Percentiles rank a stretch among this genome's conserved stretches.
Conservation (phyloP, 768 basidiomycete species). For the Tricholoma terreum region DNA sequence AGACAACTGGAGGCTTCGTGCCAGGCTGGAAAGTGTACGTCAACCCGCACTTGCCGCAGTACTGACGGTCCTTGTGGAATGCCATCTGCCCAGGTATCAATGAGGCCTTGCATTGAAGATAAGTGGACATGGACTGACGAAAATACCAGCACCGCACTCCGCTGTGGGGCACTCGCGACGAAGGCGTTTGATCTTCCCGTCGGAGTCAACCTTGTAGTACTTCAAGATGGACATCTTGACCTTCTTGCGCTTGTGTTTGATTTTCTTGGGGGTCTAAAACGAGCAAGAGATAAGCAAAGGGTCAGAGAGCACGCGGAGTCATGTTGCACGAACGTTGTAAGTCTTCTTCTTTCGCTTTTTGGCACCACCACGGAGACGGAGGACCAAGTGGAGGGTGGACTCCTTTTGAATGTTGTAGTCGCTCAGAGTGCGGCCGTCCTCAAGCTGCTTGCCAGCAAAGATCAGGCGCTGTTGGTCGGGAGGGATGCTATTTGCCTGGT, state of each 20-base stretch:
- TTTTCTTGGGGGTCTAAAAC: conserved; percentile 90
- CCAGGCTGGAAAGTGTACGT: conserved; percentile 84
- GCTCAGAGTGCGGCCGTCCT: conserved; percentile 94
- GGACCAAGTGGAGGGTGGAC: conserved; percentile 95
- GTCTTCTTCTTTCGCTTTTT: conserved; percentile 99
- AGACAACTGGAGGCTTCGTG: conserved; percentile 72
- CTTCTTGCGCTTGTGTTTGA: conserved; percentile 99
- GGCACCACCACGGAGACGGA: conserved; percentile 97
- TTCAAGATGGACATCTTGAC: conserved; percentile 99
- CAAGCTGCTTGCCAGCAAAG: conserved; percentile 99
- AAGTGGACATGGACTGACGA: conserved; percentile 48
- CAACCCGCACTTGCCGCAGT: conserved; percentile 93
- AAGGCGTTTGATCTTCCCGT: conserved; percentile 99
- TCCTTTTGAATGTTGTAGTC: conserved; percentile 99
- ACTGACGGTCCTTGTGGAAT: conserved; percentile 97
- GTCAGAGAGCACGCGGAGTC: neutral
- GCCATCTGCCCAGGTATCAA: conserved; percentile 71
- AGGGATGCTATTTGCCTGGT: conserved; percentile 55
- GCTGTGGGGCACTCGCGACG: conserved; percentile 91
- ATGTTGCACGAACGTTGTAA: conserved; percentile 72
- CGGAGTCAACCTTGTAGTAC: conserved; percentile 99
- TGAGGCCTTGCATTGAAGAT: conserved; percentile 1
- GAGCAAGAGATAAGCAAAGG: conserved; percentile 5
- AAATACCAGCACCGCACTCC: conserved; percentile 83
- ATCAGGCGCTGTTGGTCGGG: conserved; percentile 97